These are phyloP conservation scores for Botrytis fragariae DNA, from an alignment of 2,329 filamentous ascomycete genomes.

Conservation along the genomic window DNA sequence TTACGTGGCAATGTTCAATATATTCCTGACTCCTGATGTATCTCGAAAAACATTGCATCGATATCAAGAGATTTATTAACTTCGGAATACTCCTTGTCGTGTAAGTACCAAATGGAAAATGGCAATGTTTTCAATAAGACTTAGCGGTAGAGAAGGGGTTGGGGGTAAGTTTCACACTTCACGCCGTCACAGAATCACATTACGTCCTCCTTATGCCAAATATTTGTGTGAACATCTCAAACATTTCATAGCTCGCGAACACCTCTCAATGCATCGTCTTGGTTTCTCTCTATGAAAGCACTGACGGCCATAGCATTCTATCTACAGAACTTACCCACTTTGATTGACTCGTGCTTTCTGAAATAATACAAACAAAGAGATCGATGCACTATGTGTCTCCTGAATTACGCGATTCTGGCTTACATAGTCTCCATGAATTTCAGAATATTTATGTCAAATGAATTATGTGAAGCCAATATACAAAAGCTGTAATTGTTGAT, in stretches of 20 bases:
- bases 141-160: too few species aligned
- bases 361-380: neutral
- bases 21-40: neutral
- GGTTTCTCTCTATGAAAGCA: neutral
- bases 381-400: neutral
- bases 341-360: neutral
- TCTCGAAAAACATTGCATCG: neutral
- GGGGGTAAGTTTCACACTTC: neutral
- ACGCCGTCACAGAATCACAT: neutral
- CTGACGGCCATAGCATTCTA: accelerated
- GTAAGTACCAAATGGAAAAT: neutral
- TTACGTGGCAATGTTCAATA: accelerated
- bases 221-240: neutral
- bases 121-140: neutral
- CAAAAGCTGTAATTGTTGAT: neutral
- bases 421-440: neutral
- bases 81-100: neutral
- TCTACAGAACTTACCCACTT: accelerated
- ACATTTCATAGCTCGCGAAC: neutral
- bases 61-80: neutral
- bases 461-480: neutral
- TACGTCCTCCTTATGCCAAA: neutral
- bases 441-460: neutral
- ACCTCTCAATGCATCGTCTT: neutral
- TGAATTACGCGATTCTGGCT: neutral